Conservation (phyloP, 805 yeast species). For the Dipodascopsis tothii region DNA sequence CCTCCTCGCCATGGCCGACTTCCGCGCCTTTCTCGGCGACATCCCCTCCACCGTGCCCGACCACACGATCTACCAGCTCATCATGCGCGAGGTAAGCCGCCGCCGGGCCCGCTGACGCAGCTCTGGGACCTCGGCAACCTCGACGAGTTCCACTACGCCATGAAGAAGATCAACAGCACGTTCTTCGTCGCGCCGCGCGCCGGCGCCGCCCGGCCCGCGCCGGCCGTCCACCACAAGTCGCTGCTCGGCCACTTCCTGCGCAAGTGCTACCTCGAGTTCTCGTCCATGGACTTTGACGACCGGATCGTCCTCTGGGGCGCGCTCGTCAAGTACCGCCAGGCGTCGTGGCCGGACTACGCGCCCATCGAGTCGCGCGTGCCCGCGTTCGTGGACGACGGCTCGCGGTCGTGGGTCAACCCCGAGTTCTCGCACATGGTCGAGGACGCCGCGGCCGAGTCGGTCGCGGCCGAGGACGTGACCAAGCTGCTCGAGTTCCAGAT, state of each 20-base stretch:
- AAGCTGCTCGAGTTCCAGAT: conserved; percentile 18
- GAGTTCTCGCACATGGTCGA: not conserved
- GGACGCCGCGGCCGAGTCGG: conserved; percentile 24
- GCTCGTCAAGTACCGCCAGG: conserved; percentile 3
- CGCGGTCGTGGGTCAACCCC: not conserved
- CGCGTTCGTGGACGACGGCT: not conserved
- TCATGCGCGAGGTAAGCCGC: not conserved
- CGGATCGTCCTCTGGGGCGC: conserved; percentile 13
- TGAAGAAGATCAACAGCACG: conserved; percentile 7
- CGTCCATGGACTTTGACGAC: conserved; percentile 6
- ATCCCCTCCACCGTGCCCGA: not conserved
- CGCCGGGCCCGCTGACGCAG: not conserved
- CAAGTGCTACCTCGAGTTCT: conserved; percentile 15
- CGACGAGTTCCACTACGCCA: conserved; percentile 5
- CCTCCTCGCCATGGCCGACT: conserved; percentile 2
- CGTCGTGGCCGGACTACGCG: not conserved
- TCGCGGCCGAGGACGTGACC: conserved; percentile 42
- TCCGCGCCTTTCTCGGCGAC: not conserved
- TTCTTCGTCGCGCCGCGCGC: conserved; percentile 5
- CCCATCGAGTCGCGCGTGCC: not conserved
- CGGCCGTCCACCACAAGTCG: conserved; percentile 5
- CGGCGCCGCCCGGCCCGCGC: conserved; percentile 1
- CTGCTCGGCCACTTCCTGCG: conserved; percentile 17
- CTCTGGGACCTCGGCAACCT: conserved; percentile 2
- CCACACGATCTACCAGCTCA: conserved; percentile 2